Evolutionary conservation across 257 asterid species (phyloP), one percentile per base, ranked within the genome.

Genomic region (Gynochthodes officinalis): DNA sequence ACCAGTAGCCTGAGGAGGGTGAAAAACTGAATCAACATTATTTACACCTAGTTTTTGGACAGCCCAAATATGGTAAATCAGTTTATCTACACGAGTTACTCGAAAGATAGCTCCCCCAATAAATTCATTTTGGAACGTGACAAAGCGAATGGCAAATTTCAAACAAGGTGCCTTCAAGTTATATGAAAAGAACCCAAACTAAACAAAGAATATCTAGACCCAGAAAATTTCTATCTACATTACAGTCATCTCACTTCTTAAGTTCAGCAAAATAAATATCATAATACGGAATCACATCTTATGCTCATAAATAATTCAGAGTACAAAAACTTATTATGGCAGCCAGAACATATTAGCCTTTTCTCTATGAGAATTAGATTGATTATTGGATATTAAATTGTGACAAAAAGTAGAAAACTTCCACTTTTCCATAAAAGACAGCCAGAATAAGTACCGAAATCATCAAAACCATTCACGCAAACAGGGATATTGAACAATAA

Each of bases 1-100:
- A 75, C 99, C 99, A 33, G 86, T 87, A 74, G 91, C 93, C 99
- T 95, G 89, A 25, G 69, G 50, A 70, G 43, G 23, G 40, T 5
- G 76, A n/a, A 69, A 59, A 75, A n/a, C n/a, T 46, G 23, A 37
- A 53, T 4, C 37, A 1, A 37, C 25, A 40, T 64, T 64, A 27
- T 12, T 23, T 67, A 16, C 58, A 46, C 28, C n/a, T 8, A 44
- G 55, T 15, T 43, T 46, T 44, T 33, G 30, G 55, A 49, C 15
- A 13, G 43, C 25, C 28, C 58, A 48, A 14, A 28, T 40, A 18
- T 28, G 10, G 9, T 5, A 67, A 14, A 30, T 60, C 30, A 25
- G 11, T 30, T 48, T 28, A 16, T 33, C 59, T 28, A 44, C 57
- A 66, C 19, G 27, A 60, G 49, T 44, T 42, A 12, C 4, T 21